Percentiles rank a stretch among this genome's conserved stretches.
phyloP scores from a whole-genome alignment of 2,329 filamentous ascomycete genomes.

The Neonectria ditissima region DNA sequence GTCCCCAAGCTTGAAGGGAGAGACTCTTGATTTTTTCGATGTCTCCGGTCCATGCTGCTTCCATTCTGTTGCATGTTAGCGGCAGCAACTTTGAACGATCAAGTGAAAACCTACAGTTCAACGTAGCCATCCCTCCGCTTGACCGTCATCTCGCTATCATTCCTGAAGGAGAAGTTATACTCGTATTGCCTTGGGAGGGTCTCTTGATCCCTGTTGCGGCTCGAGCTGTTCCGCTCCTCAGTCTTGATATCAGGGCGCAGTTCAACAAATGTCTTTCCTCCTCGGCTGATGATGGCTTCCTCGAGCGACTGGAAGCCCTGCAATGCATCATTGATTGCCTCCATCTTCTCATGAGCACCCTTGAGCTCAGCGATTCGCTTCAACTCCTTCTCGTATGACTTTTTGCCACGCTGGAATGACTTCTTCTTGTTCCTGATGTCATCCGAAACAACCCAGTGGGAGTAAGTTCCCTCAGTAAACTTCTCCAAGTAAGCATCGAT shows the following conservation, averaged over 20 bases:
- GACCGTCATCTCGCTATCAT: slow-evolving; percentile 66
- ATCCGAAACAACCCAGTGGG: slow-evolving; percentile 63
- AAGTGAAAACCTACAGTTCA: slow-evolving; percentile 63
- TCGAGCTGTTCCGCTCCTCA: slow-evolving; percentile 16
- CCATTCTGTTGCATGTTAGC: slow-evolving; percentile 61
- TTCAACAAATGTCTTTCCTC: slow-evolving; percentile 75
- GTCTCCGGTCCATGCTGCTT: slow-evolving; percentile 80
- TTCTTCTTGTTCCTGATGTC: slow-evolving; percentile 52
- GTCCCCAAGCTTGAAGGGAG: slow-evolving; percentile 70
- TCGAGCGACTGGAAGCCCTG: slow-evolving; percentile 38
- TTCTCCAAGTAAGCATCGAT: slow-evolving; percentile 66
- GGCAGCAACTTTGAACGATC: neutral
- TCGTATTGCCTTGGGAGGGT: slow-evolving; percentile 56
- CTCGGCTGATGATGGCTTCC: slow-evolving; percentile 62
- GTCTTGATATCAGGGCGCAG: slow-evolving; percentile 67
- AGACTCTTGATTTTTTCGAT: slow-evolving; percentile 72
- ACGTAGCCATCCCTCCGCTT: slow-evolving; percentile 70
- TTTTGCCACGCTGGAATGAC: slow-evolving; percentile 48
- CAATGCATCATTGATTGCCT: slow-evolving; percentile 57
- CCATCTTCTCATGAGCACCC: slow-evolving; percentile 62
- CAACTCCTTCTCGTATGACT: slow-evolving; percentile 42
- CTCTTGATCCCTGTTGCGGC: slow-evolving; percentile 20
- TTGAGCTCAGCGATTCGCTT: slow-evolving; percentile 29
- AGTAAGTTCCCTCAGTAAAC: slow-evolving; percentile 68
- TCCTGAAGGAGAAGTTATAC: slow-evolving; percentile 63